Evolutionary conservation across 2,329 filamentous ascomycete species (phyloP), one percentile per base, ranked within the genome.

Genomic region (Apiospora malaysiana): DNA sequence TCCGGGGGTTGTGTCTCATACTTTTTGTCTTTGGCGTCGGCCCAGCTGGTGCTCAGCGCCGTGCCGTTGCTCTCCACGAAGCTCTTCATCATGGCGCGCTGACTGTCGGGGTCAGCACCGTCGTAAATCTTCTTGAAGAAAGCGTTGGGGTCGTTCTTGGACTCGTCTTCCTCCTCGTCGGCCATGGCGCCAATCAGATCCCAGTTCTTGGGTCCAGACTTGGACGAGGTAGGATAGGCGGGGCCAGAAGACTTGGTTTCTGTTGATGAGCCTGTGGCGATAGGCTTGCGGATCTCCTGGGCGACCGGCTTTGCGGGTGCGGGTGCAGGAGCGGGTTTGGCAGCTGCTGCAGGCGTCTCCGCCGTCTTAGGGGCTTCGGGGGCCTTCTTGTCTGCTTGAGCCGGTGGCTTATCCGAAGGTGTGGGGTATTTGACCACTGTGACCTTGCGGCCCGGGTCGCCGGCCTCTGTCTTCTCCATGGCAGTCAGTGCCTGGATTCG

Each of bases 31-130:
- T 89, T 89, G 25, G 98, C 95, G 73, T 97, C 93, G 12, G 84
- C 82, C 96, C 96, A 99, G 79, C 95, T 94, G 0, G 96, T 99
- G 81, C 94, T 98, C 68, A 99, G 84, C 2, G 93, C 89, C 0
- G 96, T 99, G 5, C 96, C 96, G 76, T 97, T 96, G 81, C 95
- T 98, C 85, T 99, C 95, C 18, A 90, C 87, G 78, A 94, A 98
- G 79, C 94, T 97, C 89, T 99, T 99, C 90, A 97, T 94, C 96
- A 99, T 99, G 10, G 96, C 96, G 1, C 94, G 90, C 78, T 91
- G 90, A 71, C 94, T 93, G 76, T 99, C 95, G 0, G 91, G 89
- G 67, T 92, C 90, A 0, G 94, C 91, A 46, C 85, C 86, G 73
- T 92, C 90, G 83, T 95, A 98, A 1, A 99, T 85, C 77, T 92